Percentiles rank a stretch among this genome's conserved stretches.
phyloP scores from a whole-genome alignment of 2,329 filamentous ascomycete species.

The Arachnomyces sp. region DNA sequence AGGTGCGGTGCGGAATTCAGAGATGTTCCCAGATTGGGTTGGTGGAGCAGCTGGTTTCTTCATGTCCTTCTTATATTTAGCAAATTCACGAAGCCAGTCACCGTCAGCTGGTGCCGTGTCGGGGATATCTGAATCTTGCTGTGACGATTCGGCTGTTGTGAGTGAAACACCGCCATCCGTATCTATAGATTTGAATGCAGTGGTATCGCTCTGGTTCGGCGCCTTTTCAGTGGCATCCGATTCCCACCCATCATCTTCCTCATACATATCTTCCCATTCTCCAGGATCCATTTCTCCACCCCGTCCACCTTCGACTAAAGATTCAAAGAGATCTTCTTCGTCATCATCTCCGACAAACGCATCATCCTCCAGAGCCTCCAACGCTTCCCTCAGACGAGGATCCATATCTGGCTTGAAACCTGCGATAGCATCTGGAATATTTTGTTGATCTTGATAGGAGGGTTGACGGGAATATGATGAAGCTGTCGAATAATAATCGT shows the following conservation, averaged over 20 bases:
- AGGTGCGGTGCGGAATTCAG: slow-evolving; percentile 34
- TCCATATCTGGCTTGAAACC: slow-evolving; percentile 99
- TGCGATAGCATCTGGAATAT: slow-evolving; percentile 80
- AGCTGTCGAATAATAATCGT: slow-evolving; percentile 34
- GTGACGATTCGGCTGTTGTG: slow-evolving; percentile 25
- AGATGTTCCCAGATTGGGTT: slow-evolving; percentile 31
- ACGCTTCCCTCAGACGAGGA: slow-evolving; percentile 75
- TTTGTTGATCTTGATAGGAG: slow-evolving; percentile 87
- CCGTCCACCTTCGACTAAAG: slow-evolving; percentile 58
- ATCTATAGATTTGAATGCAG: slow-evolving; percentile 9
- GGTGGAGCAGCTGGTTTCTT: slow-evolving; percentile 33
- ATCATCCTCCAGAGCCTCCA: slow-evolving; percentile 92
- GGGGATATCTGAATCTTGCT: slow-evolving; percentile 29
- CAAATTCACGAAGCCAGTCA: slow-evolving; percentile 87
- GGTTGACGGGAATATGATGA: slow-evolving; percentile 68
- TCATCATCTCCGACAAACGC: slow-evolving; percentile 77
- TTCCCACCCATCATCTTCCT: slow-evolving; percentile 79
- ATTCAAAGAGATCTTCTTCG: slow-evolving; percentile 73
- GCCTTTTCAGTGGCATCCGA: slow-evolving; percentile 85
- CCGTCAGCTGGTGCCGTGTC: slow-evolving; percentile 56
- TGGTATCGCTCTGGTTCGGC: slow-evolving; percentile 31
- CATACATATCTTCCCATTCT: slow-evolving; percentile 63
- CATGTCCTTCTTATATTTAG: slow-evolving; percentile 79
- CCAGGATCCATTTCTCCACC: slow-evolving; percentile 63
- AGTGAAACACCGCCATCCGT: too few relatives aligned